These are phyloP conservation scores for Myriosclerotinia duriaeana DNA, from an alignment of 2,329 filamentous ascomycete genomes.

Conservation along the genomic window DNA sequence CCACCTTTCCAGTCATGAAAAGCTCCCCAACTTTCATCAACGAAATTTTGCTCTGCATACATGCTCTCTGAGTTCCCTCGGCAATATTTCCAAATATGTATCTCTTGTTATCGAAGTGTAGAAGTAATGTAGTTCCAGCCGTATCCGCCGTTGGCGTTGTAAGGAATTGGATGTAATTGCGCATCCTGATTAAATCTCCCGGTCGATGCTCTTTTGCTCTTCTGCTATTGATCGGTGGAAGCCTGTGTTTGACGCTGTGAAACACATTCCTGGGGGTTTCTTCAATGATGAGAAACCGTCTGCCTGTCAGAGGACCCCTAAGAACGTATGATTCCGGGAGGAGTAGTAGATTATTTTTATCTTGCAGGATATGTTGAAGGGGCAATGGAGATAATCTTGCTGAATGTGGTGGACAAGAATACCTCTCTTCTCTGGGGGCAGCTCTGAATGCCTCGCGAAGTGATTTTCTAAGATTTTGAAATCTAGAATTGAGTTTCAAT, in stretches of 20 bases:
- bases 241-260: slow-evolving; percentile 2
- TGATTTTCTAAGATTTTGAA: slow-evolving; percentile 4
- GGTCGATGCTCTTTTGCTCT: neutral
- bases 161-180: slow-evolving; percentile 70
- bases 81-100: slow-evolving; percentile 82
- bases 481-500: slow-evolving; percentile 9
- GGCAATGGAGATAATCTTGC: slow-evolving; percentile 15
- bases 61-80: slow-evolving; percentile 84
- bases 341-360: neutral
- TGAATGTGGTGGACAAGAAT: slow-evolving; percentile 11
- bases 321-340: neutral
- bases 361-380: neutral
- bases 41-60: slow-evolving; percentile 55
- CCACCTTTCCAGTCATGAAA: slow-evolving; percentile 76
- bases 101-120: slow-evolving; percentile 78
- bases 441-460: neutral
- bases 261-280: slow-evolving; percentile 15
- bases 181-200: slow-evolving; percentile 54
- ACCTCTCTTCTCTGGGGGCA: neutral
- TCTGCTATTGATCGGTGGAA: neutral
- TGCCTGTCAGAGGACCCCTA: neutral
- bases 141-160: slow-evolving; percentile 87
- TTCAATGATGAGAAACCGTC: slow-evolving; percentile 1
- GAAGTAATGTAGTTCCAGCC: slow-evolving; percentile 70
- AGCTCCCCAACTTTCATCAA: slow-evolving; percentile 69